Percentiles rank a stretch among this genome's conserved stretches.
phyloP scores from a whole-genome alignment of 2,329 filamentous ascomycete species.

The Zasmidium angulare region DNA sequence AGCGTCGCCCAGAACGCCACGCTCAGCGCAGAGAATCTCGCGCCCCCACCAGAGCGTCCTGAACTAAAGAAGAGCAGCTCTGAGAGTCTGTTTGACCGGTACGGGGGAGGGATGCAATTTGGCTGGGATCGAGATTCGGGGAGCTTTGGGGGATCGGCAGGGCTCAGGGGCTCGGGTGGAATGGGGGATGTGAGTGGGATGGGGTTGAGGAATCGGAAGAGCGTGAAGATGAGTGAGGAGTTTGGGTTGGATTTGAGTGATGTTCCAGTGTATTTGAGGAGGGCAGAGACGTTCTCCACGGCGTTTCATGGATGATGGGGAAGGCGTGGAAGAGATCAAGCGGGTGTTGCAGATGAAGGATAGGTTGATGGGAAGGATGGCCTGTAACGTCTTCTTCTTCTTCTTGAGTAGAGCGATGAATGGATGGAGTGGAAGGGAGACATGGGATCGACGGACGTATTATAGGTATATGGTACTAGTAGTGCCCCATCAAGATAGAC shows the following conservation, averaged over 20 bases:
- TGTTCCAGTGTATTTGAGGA: constrained; percentile 40
- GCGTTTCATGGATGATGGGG: neutral
- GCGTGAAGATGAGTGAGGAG: constrained; percentile 32
- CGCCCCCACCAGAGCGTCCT: constrained; percentile 3
- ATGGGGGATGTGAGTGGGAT: constrained; percentile 5
- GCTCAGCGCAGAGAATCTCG: neutral
- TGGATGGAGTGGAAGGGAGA: too few relatives aligned
- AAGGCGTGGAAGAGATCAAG: too few relatives aligned
- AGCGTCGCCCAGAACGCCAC: constrained; percentile 15
- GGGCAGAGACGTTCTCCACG: constrained; percentile 1
- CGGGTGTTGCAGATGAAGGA: too few relatives aligned
- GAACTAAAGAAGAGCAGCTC: constrained; percentile 6
- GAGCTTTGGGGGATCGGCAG: constrained; percentile 37
- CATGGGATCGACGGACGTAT: too few relatives aligned
- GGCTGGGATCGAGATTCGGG: constrained; percentile 37
- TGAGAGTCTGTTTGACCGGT: constrained; percentile 30
- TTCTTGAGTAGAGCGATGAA: too few relatives aligned
- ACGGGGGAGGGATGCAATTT: constrained; percentile 38
- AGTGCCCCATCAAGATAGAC: too few relatives aligned
- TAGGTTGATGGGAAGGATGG: too few relatives aligned
- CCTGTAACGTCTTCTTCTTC: too few relatives aligned
- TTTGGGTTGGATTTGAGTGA: constrained; percentile 42
- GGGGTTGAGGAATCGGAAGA: constrained; percentile 33
- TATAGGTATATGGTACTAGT: too few relatives aligned
- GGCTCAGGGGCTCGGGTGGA: constrained; percentile 32